Base-by-base conservation (phyloP, 192 early-diverging fungal genomes). In the Coemansia sp. region DNA sequence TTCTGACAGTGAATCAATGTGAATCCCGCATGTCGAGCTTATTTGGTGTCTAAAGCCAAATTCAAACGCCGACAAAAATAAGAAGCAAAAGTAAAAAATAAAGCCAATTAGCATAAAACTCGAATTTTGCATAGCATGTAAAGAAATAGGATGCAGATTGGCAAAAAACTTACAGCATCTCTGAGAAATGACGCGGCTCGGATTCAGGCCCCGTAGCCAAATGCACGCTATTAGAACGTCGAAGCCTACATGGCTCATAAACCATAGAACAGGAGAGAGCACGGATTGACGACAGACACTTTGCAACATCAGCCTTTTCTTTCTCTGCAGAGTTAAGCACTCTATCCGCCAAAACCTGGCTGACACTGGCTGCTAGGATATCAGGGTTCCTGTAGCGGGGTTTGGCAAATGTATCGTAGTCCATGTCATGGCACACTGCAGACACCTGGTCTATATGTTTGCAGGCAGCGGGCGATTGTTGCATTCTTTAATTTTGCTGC, bases 191-290 rank as follows among this genome's bases (percentile, higher is more conserved):
- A 7, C 62, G 66, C 20, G 57, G 57, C n/a, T 12, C 11, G 64
- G 32, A 32, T 32, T 32, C 32, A 32, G 4, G 32, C 4, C 4
- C 32, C 32, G 32, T 32, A 32, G 32, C 32, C 32, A 32, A 32
- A 32, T 32, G 32, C 32, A 32, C 32, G 32, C 32, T 32, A 32
- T 32, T 32, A 32, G 32, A 32, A 32, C 32, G 32, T 4, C 32
- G 20, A 20, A 0, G 4, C 4, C 32, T 32, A 20, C 69, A 74
- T 9, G 55, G 55, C 45, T 66, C 69, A 32, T 58, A 72, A 12
- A 74, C 77, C 10, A 69, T 54, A 8, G 73, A 63, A 41, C 78
- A 80, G 7, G 72, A 65, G 20, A 80, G 41, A 0, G 66, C 42
- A 7, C n/a, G 49, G 22, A 80, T 63, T 1, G 78, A 61, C 1